Base-by-base conservation (phyloP, 78 protist species). In the Tieghemostelium lacteum region DNA sequence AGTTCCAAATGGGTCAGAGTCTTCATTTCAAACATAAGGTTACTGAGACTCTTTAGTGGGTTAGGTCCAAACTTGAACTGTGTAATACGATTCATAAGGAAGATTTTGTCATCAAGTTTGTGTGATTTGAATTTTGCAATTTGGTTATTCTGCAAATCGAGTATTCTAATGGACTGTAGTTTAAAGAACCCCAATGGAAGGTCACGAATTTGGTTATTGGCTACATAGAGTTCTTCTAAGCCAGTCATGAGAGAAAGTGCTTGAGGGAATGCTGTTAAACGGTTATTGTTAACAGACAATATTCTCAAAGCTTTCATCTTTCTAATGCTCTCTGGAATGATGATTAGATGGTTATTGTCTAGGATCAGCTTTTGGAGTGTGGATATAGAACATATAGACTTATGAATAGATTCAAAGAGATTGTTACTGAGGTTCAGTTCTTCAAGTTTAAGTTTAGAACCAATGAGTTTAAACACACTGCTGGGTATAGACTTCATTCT, bases 101-200 rank as follows among this genome's bases (percentile, higher is more conserved):
- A 69, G 7, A 49, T 20, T 36, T 69, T 83, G 49, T 78, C 88
- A 42, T 83, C 76, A 20, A 83, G 16, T 54, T 83, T 83, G 50
- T 83, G 76, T 17, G 78, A 40, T n/a, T 69, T 69, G 4, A 69
- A 69, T 63, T 69, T 83, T 29, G 78, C 58, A 36, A 83, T 66
- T 34, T 67, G 91, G 22, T 83, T 83, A 57, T 50, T 24, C 3
- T 55, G 4, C 22, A 83, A 24, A 58, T 69, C 63, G 39, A 83
- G 54, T 6, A n/a, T 66, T 16, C 26, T 36, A 1, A 83, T 8
- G 22, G 67, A 58, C 7, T 55, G 19, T 19, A 83, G 7, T 57
- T 66, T 83, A 57, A 69, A 83, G 91, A 69, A 83, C 3, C 78
- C 78, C 16, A 83, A 73, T 40, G 91, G 78, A 7, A 83, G 42